Base-by-base conservation (phyloP, 176 grass and related monocot genomes). In the Coix lacrymajobi region DNA sequence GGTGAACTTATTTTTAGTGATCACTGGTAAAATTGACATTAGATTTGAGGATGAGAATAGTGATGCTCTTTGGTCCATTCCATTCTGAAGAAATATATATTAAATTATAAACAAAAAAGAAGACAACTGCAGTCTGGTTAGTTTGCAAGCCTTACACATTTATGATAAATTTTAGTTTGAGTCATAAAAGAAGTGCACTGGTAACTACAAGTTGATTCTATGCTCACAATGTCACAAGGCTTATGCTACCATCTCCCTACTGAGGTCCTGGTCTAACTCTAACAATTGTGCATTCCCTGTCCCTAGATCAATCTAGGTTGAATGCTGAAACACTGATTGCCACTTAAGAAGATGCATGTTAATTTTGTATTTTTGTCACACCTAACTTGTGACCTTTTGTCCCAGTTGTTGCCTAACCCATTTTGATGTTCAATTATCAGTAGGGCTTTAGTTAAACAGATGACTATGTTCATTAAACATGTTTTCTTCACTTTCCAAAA, bases 401-500 rank as follows among this genome's bases (percentile, higher is more conserved):
- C 22, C 33, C 41, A 13, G 2, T 45, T 3, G 20, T 38, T 86
- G 17, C 65, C 61, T 78, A 11, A 62, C 49, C 24, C 69, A 31
- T 49, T 73, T 20, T 48, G 14, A 73, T 48, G 26, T 73, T 45
- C 24, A 44, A 26, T 33, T 75, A 49, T 29, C 30, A 3, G 12
- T 43, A 56, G 19, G 41, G 58, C 25, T 45, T 32, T 1, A 61
- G 7, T 48, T 48, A 33, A 6, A 16, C 34, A 78, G 11, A 63
- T 61, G 40, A 62, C 14, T 76, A 1, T 75, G 36, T 77, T 40
- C n/a, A 29, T 10, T 17, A 7, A 72, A 38, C 38, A 62, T 70
- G 25, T 17, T 69, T 1, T 26, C 16, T 19, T 32, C 11, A 34
- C 17, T 79, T 90, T 41, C 28, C 7, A 60, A 79, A 83, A 92